Evolutionary conservation across 805 yeast species (phyloP), one percentile per base, ranked within the genome.

Genomic region (Nakazawaea siamensis): DNA sequence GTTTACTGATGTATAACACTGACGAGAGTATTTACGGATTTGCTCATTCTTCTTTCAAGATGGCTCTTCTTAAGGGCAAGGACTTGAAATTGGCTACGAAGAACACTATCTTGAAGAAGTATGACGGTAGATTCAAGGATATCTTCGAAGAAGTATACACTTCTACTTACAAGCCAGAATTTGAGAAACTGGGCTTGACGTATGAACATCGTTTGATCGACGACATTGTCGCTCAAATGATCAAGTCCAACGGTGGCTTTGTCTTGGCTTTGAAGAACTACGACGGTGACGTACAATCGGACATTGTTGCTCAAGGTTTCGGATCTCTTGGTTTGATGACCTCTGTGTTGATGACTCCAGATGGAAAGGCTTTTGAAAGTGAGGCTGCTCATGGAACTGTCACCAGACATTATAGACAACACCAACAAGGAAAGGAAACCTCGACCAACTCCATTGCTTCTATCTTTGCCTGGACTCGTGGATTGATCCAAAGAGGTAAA

Each of bases 311-410:
- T 4, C 92, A 82, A 60, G 92, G 92, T 30, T 82, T 82, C 45
- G 92, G 92, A 17, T 81, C 90, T 2, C 64, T 82, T 44, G 92
- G 92, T 35, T 67, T 82, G 44, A 82, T 82, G 92, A 81, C 92
- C 8, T 82, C 92, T 9, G 84, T 77, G 27, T 68, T 82, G 44
- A 76, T 81, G 64, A 78, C 90, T 13, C 88, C 90, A 34, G 90
- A 82, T 59, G 92, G 92, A 27, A 79, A 80, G 55, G 75, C 87
- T n/a, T 82, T 78, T 48, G 92, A 82, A 63, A 68, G 82, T 41
- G 92, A 82, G 57, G 90, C 90, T 40, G 92, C 92, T 23, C 92
- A 82, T 51, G 92, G 92, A 48, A 82, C 92, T 13, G 92, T 82
- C 43, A 82, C 92, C 21, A 77, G 92, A 71, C 92, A 82, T 54